Evolutionary conservation across 164 flowering plant genomes (phyloP).

Genomic region (Sedum album): DNA sequence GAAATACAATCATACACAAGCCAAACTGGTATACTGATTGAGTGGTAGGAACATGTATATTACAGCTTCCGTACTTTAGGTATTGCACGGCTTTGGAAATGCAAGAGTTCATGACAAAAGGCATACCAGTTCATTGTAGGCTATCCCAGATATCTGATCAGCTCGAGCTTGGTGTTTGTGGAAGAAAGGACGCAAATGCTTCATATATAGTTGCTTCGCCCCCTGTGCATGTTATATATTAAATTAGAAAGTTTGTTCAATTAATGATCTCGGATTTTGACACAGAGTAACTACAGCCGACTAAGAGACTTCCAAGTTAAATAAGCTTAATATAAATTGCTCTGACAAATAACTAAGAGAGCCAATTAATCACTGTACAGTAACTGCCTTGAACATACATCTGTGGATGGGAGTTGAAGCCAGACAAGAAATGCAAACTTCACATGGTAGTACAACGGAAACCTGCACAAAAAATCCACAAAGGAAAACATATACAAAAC

Average conservation of each 20-base stretch:
- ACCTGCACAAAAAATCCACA: not conserved
- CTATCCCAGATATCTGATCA: conserved; percentile 1
- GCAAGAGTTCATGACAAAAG: not conserved
- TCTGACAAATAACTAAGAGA: no score
- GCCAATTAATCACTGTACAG: not conserved
- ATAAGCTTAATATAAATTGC: not conserved
- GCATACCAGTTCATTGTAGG: conserved; percentile 6
- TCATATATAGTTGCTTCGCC: conserved; percentile 7
- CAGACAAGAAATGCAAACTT: conserved; percentile 7
- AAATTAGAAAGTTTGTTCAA: not conserved
- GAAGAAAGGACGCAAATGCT: conserved; percentile 3
- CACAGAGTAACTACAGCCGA: no score
- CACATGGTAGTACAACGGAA: conserved; percentile 3
- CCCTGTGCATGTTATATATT: not conserved
- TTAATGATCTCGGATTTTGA: not conserved
- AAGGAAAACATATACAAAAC: not conserved
- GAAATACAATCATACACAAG: no score
- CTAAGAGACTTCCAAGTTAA: not conserved
- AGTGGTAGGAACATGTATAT: not conserved
- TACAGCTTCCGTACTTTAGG: not conserved
- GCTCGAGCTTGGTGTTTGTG: conserved; percentile 7
- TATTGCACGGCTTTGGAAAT: not conserved
- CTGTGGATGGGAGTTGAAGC: conserved; percentile 7
- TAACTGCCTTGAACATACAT: conserved; percentile 1
- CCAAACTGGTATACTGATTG: no score